Evolutionary conservation across 331 rosid genomes (phyloP).

Genomic region (Spiraea crenata): DNA sequence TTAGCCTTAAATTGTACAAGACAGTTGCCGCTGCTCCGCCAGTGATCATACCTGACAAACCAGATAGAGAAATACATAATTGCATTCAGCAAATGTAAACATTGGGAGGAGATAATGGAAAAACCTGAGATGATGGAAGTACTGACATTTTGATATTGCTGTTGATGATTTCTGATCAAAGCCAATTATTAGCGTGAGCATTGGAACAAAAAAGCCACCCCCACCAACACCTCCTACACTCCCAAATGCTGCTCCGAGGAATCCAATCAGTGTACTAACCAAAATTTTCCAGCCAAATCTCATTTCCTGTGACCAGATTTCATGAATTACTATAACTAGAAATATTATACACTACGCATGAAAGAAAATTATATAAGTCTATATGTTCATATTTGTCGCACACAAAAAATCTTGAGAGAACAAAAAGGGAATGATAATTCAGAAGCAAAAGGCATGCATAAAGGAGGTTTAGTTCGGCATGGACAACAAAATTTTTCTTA

Average conservation of each 20-base stretch:
- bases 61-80: background rate
- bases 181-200: constrained; percentile 27
- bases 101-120: background rate
- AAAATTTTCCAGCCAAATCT: constrained; percentile 29
- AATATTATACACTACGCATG: background rate
- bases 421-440: background rate
- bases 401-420: background rate
- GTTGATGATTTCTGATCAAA: constrained; percentile 30
- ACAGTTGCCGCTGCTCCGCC: constrained; percentile 29
- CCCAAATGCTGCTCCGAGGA: constrained; percentile 38
- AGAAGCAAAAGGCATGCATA: background rate
- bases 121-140: background rate
- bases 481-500: background rate
- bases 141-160: constrained; percentile 27
- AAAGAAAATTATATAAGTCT: background rate
- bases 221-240: constrained; percentile 39
- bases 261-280: constrained; percentile 22
- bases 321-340: background rate
- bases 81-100: background rate
- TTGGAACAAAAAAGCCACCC: constrained; percentile 35
- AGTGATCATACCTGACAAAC: constrained; percentile 24
- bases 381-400: too few relatives aligned
- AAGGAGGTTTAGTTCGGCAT: background rate
- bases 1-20: constrained; percentile 17
- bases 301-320: constrained; percentile 19